phyloP scores from a whole-genome alignment of 164 flowering plant species.

The Stephania cephalantha region DNA sequence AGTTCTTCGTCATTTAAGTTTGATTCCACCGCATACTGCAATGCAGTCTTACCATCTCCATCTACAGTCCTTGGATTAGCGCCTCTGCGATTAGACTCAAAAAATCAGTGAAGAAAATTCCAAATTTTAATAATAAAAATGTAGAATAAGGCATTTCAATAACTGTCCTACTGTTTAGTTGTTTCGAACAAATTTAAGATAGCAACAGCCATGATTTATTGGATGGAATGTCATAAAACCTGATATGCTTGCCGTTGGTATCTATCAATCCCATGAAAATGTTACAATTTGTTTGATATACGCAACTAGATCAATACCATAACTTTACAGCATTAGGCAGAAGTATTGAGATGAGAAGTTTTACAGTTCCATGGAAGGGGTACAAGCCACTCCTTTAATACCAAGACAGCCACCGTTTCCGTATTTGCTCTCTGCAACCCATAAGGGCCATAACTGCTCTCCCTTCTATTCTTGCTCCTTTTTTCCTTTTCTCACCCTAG shows the following conservation, averaged over 20 bases:
- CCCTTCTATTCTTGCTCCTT: too few species aligned
- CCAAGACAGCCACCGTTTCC: too few species aligned
- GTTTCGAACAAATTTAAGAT: not conserved
- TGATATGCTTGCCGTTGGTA: not conserved
- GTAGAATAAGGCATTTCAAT: not conserved
- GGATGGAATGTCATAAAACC: not conserved
- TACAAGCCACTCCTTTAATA: too few species aligned
- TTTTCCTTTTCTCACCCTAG: not conserved
- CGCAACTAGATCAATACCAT: not conserved
- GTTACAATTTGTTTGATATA: not conserved
- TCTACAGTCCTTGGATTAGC: constrained; percentile 55
- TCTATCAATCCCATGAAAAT: not conserved
- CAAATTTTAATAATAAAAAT: too few species aligned
- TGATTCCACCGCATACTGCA: constrained; percentile 41
- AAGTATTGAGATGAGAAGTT: too few species aligned
- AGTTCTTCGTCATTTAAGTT: constrained; percentile 57
- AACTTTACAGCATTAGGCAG: too few species aligned
- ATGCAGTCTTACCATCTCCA: constrained; percentile 48
- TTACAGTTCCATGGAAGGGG: too few species aligned
- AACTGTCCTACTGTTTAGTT: not conserved
- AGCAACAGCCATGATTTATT: not conserved
- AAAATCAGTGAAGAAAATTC: not conserved
- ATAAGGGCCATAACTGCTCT: too few species aligned
- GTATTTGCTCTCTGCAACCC: too few species aligned
- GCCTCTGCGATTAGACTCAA: constrained; percentile 44